Evolutionary conservation across 805 yeast genomes (phyloP).

Genomic region (Candida corydali): DNA sequence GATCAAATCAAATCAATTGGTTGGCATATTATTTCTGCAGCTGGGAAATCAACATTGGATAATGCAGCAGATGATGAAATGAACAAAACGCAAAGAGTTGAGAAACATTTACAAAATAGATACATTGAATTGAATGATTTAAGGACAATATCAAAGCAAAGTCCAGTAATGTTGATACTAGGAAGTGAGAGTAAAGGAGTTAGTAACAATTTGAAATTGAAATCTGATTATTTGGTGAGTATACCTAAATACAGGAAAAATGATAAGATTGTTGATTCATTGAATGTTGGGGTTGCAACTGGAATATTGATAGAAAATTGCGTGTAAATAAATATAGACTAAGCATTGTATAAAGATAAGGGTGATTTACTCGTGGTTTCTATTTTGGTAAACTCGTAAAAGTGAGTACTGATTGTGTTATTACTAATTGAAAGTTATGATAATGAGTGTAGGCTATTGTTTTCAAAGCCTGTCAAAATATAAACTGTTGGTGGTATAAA

Average conservation of each 20-base stretch:
- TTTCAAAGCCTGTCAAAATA: too few species aligned
- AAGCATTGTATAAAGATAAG: too few species aligned
- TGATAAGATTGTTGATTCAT: constrained; percentile 56
- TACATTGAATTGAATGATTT: constrained; percentile 41
- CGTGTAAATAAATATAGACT: not conserved
- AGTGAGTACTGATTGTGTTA: too few species aligned
- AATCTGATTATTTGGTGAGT: constrained; percentile 51
- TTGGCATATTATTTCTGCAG: constrained; percentile 71
- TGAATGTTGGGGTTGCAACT: constrained; percentile 88
- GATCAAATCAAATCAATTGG: constrained; percentile 52
- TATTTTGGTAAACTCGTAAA: too few species aligned
- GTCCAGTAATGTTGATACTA: constrained; percentile 68
- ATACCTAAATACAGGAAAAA: constrained; percentile 29
- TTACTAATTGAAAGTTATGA: too few species aligned
- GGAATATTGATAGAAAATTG: constrained; percentile 50
- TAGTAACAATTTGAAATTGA: constrained; percentile 56
- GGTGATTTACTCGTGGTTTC: too few species aligned
- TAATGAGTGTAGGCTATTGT: too few species aligned
- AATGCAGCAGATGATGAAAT: constrained; percentile 16
- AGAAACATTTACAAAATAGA: constrained; percentile 27
- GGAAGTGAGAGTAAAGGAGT: constrained; percentile 89
- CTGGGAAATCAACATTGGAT: constrained; percentile 24
- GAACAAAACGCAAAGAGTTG: constrained; percentile 26
- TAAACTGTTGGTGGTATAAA: too few species aligned
- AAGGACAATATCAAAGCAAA: constrained; percentile 33